Conservation (phyloP, 176 grass and related monocot genomes). For the Cocos nucifera region DNA sequence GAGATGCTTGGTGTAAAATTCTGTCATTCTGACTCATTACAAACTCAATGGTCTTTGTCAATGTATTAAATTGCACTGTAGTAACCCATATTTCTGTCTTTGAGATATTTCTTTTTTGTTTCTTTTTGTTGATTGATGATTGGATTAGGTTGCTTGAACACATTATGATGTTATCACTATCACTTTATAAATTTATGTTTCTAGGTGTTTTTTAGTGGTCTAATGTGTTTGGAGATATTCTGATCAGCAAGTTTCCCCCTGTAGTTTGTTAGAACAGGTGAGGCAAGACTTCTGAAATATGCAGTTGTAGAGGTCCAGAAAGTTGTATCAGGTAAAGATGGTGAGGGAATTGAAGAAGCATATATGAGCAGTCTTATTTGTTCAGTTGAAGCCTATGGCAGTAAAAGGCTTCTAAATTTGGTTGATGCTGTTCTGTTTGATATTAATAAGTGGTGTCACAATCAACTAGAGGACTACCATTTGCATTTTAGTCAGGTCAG, state of each 20-base stretch:
- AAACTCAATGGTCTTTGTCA: no score
- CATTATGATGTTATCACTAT: no score
- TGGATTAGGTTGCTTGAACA: no score
- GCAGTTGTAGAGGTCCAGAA: constrained; percentile 48
- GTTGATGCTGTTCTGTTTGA: constrained; percentile 49
- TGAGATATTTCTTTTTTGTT: no score
- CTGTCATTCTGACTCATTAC: no score
- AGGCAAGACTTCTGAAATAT: constrained; percentile 59
- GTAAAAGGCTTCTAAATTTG: constrained; percentile 42
- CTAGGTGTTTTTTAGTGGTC: no score
- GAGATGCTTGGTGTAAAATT: no score
- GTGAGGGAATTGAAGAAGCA: constrained; percentile 37
- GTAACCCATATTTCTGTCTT: no score
- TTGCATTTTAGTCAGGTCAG: constrained; percentile 66
- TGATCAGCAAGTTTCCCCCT: background rate
- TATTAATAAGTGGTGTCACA: constrained; percentile 48
- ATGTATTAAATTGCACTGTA: no score
- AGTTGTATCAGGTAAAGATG: constrained; percentile 27
- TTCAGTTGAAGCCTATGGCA: constrained; percentile 35
- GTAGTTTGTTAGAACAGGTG: constrained; percentile 66
- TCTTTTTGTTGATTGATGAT: no score
- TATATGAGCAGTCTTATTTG: constrained; percentile 69
- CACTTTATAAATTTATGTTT: no score
- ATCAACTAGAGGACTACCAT: constrained; percentile 75
- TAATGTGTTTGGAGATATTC: background rate